Evolutionary conservation across 768 basidiomycete genomes (phyloP), one percentile per base, ranked within the genome.

Genomic region (Pulveroboletus sp.): DNA sequence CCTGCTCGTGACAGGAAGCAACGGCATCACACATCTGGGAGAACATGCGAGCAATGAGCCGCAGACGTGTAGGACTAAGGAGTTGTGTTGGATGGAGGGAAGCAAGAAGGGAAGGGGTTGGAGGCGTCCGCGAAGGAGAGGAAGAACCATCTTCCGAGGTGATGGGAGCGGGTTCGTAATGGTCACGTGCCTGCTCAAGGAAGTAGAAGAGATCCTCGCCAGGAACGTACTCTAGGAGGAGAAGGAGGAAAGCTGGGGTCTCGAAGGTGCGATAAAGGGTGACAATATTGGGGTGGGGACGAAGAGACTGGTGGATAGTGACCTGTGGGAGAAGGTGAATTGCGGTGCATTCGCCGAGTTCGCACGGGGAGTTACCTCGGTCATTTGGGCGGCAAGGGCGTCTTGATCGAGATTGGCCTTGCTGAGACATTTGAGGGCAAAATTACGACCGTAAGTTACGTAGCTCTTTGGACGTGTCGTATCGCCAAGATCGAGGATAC

Each of bases 11-110:
- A 71, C 95, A 97, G 6, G 87, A 83, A 4, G 91, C 90, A 12
- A 99, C 94, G 37, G 95, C 94, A 55, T 94, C 91, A 65, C 95
- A 98, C 95, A 99, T 99, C 72, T 98, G 96, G 17, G 82, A 76
- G 70, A 99, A 98, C 95, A 99, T 99, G 65, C 89, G 86, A 4
- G 93, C 84, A 62, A 99, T 93, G 57, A 99, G 82, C 14, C 89
- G 86, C 24, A 99, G 81, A 50, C 95, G 87, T 34, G 86, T 87
- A 48, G 83, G 81, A 23, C 89, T 90, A 46, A 99, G 85, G 27
- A 96, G 75, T 55, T 92, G 86, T 26, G 81, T 76, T 38, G 82
- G 89, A 64, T 81, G 83, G 60, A 83, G 79, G 54, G 84, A 86
- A 29, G 93, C 88, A 42, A 99, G 85, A 43, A 99, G 79, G 38